Conservation (phyloP, 139 green algal species). For the Micromonas pusilla region DNA sequence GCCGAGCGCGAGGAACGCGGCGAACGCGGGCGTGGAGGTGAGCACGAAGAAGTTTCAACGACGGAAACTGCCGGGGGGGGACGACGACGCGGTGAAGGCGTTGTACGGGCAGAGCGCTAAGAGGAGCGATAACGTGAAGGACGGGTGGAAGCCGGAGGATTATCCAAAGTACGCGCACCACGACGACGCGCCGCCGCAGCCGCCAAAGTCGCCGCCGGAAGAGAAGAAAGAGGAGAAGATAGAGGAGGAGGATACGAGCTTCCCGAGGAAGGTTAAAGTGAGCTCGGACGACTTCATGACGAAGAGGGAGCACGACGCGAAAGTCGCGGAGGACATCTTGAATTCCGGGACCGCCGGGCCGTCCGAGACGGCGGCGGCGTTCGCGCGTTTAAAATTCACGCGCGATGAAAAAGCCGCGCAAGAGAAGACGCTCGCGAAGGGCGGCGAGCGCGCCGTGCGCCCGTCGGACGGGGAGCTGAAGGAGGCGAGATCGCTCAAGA, state of each 20-base stretch:
- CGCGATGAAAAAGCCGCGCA: neutral
- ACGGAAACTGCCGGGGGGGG: no score
- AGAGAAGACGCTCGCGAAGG: neutral
- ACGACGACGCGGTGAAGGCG: neutral
- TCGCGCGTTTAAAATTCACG: neutral
- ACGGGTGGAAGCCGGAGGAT: no score
- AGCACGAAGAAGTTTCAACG: neutral
- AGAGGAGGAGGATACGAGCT: neutral
- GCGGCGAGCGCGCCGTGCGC: neutral
- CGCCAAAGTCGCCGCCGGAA: no score
- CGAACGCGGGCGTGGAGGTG: neutral
- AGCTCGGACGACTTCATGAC: neutral
- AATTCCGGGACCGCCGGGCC: neutral
- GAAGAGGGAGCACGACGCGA: neutral
- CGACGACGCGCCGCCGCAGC: neutral
- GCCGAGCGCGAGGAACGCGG: neutral
- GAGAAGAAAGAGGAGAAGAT: neutral
- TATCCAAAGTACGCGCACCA: no score
- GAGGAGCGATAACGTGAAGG: no score
- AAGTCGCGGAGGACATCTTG: no score
- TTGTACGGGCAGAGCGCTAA: no score
- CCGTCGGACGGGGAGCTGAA: neutral
- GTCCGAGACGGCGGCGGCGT: neutral
- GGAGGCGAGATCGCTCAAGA: neutral
- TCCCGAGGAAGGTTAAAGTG: neutral